Base-by-base conservation (phyloP, 495 filamentous ascomycete species). In the Penicillium lividum region DNA sequence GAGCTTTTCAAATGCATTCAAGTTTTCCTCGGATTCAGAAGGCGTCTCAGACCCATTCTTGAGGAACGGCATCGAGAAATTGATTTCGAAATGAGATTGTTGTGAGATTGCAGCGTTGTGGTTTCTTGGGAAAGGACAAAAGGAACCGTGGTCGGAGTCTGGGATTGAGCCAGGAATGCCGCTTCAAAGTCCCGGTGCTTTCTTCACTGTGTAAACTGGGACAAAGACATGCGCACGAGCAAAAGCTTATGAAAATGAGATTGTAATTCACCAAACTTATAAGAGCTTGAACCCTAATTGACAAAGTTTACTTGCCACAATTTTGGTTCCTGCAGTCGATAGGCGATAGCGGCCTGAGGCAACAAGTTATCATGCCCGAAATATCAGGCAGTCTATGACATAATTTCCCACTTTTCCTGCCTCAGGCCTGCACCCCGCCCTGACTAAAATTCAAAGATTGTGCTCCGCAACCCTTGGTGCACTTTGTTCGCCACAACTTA, bases 1-100 rank as follows among this genome's bases (percentile, higher is more conserved):
- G 31, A 96, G 87, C 54, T 76, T 70, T n/a, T 91, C 82, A 63
- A 95, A 95, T 13, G 71, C 70, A 67, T 85, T 64, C 11, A 53
- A 34, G 34, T 33, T 22, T 10, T 46, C 48, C 15, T 65, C 52
- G 25, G 57, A 22, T n/a, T 58, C 58, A n/a, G 33, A 27, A 16
- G 58, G 47, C 2, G 60, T 58, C 4, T 54, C 51, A 9, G 54
- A 51, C 11, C 48, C 57, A 11, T 63, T 56, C 27, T 67, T 54
- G 48, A 77, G 63, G 45, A 68, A 77, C 15, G 75, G 74, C 75
- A 78, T 66, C 15, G 34, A 43, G 47, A 69, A 49, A 16, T 57
- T 6, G 13, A 15, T 58, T 64, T 68, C 62, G 16, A 16, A 65
- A 9, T 36, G 33, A 11, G 10, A 36, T 0, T 36, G 33, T 36